These are phyloP conservation scores for Ciborinia camelliae DNA, from an alignment of 2,329 filamentous ascomycete genomes.

Conservation along the genomic window DNA sequence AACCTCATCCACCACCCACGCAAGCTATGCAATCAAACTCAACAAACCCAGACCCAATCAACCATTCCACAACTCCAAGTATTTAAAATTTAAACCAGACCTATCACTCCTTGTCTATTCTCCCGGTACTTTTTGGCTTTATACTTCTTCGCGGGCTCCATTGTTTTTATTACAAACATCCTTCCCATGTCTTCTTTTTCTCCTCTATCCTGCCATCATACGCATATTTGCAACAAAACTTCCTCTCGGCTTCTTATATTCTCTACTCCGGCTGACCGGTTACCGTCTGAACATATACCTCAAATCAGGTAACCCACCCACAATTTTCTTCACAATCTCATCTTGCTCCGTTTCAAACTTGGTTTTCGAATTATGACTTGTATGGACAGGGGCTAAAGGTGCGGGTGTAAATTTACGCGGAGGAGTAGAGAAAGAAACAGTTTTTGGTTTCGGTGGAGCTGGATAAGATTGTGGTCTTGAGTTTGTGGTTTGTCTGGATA, in stretches of 20 bases:
- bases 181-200: neutral
- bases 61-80: neutral
- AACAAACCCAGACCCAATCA: neutral
- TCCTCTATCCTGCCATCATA: neutral
- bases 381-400: slow-evolving; percentile 17
- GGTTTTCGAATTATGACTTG: slow-evolving; percentile 24
- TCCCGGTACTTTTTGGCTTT: neutral
- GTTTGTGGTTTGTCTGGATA: slow-evolving; percentile 3
- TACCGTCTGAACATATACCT: slow-evolving; percentile 38
- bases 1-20: neutral
- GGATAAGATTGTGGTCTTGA: slow-evolving; percentile 12
- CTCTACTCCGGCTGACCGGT: neutral
- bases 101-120: neutral
- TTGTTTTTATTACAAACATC: neutral
- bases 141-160: neutral
- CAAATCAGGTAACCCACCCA: slow-evolving; percentile 38
- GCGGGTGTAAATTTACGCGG: neutral
- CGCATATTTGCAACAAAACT: neutral
- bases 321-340: slow-evolving; percentile 34
- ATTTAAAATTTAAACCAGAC: neutral
- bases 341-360: slow-evolving; percentile 37
- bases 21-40: slow-evolving; percentile 4
- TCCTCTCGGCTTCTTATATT: neutral
- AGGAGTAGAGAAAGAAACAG: slow-evolving; percentile 11
- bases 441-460: slow-evolving; percentile 14